phyloP scores from a whole-genome alignment of 2,329 filamentous ascomycete species.

The Diaporthe australafricana region DNA sequence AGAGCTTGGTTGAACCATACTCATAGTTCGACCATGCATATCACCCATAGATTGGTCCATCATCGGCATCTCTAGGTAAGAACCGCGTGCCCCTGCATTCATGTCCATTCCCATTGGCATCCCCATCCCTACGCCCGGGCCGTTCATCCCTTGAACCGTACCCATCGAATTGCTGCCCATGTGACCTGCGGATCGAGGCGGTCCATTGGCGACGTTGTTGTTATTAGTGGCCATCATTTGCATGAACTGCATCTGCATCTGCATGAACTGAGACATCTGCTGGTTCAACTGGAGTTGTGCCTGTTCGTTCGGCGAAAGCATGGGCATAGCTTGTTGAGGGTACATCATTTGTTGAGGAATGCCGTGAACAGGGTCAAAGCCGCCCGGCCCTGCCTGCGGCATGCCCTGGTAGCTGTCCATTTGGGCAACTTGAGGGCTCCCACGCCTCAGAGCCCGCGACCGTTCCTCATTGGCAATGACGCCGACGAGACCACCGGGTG shows the following conservation, averaged over 20 bases:
- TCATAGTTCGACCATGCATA: conserved; percentile 76
- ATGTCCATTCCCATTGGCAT: conserved; percentile 41
- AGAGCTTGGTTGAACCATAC: conserved; percentile 80
- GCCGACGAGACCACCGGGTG: conserved; percentile 84
- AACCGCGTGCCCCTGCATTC: conserved; percentile 51
- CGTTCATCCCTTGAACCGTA: conserved; percentile 56
- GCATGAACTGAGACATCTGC: conserved; percentile 89
- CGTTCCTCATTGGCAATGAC: conserved; percentile 90
- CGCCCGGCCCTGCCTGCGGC: conserved; percentile 50
- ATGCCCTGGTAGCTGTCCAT: conserved; percentile 59
- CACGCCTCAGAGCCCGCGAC: conserved; percentile 80
- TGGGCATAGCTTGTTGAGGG: conserved; percentile 42
- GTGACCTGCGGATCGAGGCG: conserved; percentile 44
- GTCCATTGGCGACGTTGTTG: conserved; percentile 39
- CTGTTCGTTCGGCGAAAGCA: conserved; percentile 73
- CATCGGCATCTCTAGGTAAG: conserved; percentile 55
- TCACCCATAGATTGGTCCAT: conserved; percentile 59
- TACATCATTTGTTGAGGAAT: conserved; percentile 65
- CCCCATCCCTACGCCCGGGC: conserved; percentile 42
- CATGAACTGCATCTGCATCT: conserved; percentile 96
- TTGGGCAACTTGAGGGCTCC: conserved; percentile 81
- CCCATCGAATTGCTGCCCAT: conserved; percentile 54
- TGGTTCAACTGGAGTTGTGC: conserved; percentile 84
- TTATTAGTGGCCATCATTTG: conserved; percentile 75
- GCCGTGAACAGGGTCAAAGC: conserved; percentile 61